A percentile compares a stretch with the other conserved stretches of the same genome.
Evolutionary conservation across 2,329 filamentous ascomycete genomes (phyloP).

Genomic region (Rhinocladiella mackenziei): DNA sequence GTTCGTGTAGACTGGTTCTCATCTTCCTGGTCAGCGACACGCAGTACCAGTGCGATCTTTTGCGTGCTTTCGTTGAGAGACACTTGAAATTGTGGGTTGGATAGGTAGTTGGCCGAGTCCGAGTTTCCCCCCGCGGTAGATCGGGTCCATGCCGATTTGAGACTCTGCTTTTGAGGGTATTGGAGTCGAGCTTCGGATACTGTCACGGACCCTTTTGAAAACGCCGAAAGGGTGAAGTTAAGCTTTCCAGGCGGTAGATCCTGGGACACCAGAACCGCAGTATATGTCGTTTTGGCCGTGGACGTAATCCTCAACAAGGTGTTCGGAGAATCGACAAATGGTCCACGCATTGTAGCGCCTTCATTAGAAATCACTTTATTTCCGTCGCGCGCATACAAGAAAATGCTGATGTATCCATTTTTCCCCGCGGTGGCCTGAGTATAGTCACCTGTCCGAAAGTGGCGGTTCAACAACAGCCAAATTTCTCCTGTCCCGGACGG

Average conservation of each 20-base stretch:
- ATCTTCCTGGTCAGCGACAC: constrained; percentile 37
- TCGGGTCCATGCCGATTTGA: constrained; percentile 67
- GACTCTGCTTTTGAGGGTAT: constrained; percentile 57
- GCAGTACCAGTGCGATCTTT: constrained; percentile 23
- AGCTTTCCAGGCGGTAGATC: constrained; percentile 69
- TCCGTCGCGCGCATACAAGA: constrained; percentile 70
- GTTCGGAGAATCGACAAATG: constrained; percentile 92
- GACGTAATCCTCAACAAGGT: constrained; percentile 73
- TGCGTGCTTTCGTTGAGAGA: constrained; percentile 43
- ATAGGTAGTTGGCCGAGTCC: constrained; percentile 68
- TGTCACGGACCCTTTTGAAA: constrained; percentile 62
- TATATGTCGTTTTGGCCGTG: constrained; percentile 50
- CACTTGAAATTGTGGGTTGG: constrained; percentile 82
- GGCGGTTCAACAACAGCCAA: constrained; percentile 82
- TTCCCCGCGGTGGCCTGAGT: constrained; percentile 48
- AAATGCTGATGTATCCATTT: constrained; percentile 81
- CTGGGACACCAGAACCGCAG: constrained; percentile 72
- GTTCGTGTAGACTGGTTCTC: constrained; percentile 38
- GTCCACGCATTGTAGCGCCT: constrained; percentile 65
- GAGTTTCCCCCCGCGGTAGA: constrained; percentile 82
- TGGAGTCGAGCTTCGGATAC: constrained; percentile 60
- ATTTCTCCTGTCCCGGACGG: constrained; percentile 57
- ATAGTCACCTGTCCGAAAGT: constrained; percentile 70
- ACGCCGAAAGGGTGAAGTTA: constrained; percentile 81
- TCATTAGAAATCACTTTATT: constrained; percentile 70